These are phyloP conservation scores for Biscogniauxia sp. DNA, from an alignment of 2,329 filamentous ascomycete genomes.

Conservation along the genomic window DNA sequence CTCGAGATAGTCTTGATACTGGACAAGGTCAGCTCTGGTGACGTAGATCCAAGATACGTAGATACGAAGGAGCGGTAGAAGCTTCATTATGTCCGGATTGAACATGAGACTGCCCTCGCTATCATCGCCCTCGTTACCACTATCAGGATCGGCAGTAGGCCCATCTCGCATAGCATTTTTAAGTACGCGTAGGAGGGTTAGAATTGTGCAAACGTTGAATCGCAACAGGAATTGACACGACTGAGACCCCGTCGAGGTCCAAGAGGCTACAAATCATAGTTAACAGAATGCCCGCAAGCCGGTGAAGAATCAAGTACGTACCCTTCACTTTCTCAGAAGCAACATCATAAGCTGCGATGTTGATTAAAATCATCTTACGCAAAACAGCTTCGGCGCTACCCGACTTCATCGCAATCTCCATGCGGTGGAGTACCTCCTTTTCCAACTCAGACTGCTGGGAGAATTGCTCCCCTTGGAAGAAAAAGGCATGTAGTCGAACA, in stretches of 20 bases:
- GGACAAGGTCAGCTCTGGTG: conserved; percentile 44
- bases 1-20: conserved; percentile 45
- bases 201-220: conserved; percentile 76
- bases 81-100: conserved; percentile 38
- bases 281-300: conserved; percentile 11
- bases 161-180: conserved; percentile 64
- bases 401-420: conserved; percentile 71
- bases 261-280: conserved; percentile 39
- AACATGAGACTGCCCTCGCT: conserved; percentile 31
- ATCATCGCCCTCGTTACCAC: conserved; percentile 22
- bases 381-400: conserved; percentile 63
- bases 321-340: conserved; percentile 60
- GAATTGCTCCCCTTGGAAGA: conserved; percentile 75
- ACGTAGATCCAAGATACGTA: conserved; percentile 54
- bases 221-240: conserved; percentile 67
- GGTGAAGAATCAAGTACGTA: conserved; percentile 34
- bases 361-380: conserved; percentile 79
- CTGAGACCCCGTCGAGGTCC: conserved; percentile 42
- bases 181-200: conserved; percentile 67
- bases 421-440: conserved; percentile 76
- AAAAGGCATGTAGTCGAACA: conserved; percentile 79
- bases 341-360: conserved; percentile 78
- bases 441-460: conserved; percentile 77
- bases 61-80: conserved; percentile 52
- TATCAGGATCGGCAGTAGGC: conserved; percentile 19